Evolutionary conservation across 805 yeast genomes (phyloP).

Genomic region (Saccharomycopsis fermentans): DNA sequence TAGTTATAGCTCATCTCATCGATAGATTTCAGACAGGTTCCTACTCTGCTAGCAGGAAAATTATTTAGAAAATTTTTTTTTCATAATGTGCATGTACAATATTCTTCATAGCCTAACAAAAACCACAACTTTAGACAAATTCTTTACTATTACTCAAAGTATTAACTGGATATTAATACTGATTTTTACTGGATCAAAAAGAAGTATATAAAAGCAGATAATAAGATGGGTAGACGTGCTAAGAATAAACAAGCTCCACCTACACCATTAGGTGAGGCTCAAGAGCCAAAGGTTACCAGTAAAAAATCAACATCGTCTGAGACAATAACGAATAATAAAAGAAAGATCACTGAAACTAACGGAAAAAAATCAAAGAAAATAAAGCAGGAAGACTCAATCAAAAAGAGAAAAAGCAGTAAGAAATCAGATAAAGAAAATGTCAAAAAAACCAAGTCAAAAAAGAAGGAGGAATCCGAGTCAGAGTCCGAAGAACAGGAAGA

Average conservation of each 20-base stretch:
- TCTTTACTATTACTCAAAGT: too few relatives aligned
- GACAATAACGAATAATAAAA: neutral
- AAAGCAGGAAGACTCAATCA: constrained; percentile 8
- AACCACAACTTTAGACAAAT: too few relatives aligned
- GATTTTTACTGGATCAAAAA: neutral
- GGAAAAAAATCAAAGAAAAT: constrained; percentile 2
- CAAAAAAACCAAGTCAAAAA: constrained; percentile 17
- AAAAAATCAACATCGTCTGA: constrained; percentile 1
- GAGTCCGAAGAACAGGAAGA: constrained; percentile 58
- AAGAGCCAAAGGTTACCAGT: constrained; percentile 31
- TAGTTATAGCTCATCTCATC: neutral
- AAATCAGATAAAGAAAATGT: constrained; percentile 24
- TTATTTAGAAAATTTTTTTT: neutral
- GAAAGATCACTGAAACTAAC: constrained; percentile 1
- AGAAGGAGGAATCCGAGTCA: constrained; percentile 25
- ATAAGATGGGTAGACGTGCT: constrained; percentile 72
- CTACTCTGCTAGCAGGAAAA: neutral
- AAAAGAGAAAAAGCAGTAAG: constrained; percentile 28
- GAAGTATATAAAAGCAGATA: neutral
- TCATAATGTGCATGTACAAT: too few relatives aligned
- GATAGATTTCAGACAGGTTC: neutral
- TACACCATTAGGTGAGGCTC: constrained; percentile 79
- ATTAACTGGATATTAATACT: neutral
- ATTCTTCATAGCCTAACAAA: too few relatives aligned
- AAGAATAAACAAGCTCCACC: constrained; percentile 91